Evolutionary conservation across 2,329 filamentous ascomycete species (phyloP).

Genomic region (Celoporthe dispersa): DNA sequence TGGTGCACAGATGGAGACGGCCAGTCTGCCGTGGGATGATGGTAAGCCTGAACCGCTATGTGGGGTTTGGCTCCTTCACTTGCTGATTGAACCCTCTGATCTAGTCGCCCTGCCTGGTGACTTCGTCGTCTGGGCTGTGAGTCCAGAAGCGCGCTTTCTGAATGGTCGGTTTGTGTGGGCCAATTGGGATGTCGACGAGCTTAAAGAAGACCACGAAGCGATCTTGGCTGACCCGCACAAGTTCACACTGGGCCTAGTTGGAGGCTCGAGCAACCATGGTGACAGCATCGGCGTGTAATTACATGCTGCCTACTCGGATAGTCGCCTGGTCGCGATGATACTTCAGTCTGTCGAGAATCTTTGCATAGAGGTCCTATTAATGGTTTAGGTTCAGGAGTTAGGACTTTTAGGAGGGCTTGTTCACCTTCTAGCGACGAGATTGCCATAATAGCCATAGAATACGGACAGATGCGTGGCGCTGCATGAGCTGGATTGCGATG

Average conservation of each 20-base stretch:
- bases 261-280: neutral
- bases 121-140: slow-evolving; percentile 41
- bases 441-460: too few relatives aligned
- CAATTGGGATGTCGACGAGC: slow-evolving; percentile 45
- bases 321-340: too few relatives aligned
- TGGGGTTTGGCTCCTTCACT: neutral
- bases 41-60: neutral
- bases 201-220: slow-evolving; percentile 25
- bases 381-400: too few relatives aligned
- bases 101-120: slow-evolving; percentile 36
- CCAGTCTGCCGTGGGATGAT: neutral
- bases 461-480: too few relatives aligned
- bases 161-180: slow-evolving; percentile 40
- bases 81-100: neutral
- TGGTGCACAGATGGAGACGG: slow-evolving; percentile 8
- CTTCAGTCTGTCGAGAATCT: too few relatives aligned
- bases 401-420: too few relatives aligned
- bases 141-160: slow-evolving; percentile 40
- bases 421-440: too few relatives aligned
- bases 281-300: neutral
- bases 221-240: neutral
- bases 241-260: slow-evolving; percentile 5
- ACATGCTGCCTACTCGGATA: too few relatives aligned
- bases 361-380: too few relatives aligned
- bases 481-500: too few relatives aligned